These are phyloP conservation scores for Mycena belliarum DNA, from an alignment of 768 basidiomycete genomes.

Conservation along the genomic window DNA sequence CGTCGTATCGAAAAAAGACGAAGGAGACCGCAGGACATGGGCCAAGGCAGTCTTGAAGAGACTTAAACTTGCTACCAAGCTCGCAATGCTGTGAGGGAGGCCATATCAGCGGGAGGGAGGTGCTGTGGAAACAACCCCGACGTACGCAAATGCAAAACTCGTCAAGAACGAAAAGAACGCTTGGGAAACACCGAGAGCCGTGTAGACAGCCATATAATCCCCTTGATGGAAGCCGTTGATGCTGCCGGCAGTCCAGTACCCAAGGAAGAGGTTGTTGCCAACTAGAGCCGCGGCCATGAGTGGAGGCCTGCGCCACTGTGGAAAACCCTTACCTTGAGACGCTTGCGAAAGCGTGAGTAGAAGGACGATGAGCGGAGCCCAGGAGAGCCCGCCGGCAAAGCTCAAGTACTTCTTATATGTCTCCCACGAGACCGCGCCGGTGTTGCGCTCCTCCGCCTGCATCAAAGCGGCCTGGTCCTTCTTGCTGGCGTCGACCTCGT, in stretches of 20 bases:
- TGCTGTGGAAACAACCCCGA: neutral
- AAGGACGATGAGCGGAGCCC: constrained; percentile 46
- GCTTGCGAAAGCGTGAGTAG: constrained; percentile 50
- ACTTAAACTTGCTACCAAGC: constrained; percentile 42
- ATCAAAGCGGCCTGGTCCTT: constrained; percentile 38
- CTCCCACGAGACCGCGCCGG: constrained; percentile 50
- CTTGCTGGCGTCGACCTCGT: constrained; percentile 10
- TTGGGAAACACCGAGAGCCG: constrained; percentile 47
- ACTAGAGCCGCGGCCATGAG: constrained; percentile 35
- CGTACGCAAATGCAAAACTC: constrained; percentile 53
- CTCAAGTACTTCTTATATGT: constrained; percentile 51
- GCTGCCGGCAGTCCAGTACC: constrained; percentile 67
- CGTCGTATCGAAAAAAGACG: constrained; percentile 74
- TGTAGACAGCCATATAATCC: constrained; percentile 68
- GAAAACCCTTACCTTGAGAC: constrained; percentile 42
- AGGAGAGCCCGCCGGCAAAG: constrained; percentile 49
- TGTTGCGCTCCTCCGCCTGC: constrained; percentile 59
- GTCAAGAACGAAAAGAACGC: constrained; percentile 53
- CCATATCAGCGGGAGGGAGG: neutral
- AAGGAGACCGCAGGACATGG: constrained; percentile 59
- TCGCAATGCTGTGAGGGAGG: constrained; percentile 33
- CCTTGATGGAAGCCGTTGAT: constrained; percentile 58
- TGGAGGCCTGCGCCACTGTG: neutral
- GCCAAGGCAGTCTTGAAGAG: constrained; percentile 59
- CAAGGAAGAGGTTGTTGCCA: constrained; percentile 66